Evolutionary conservation across 1,284 basidiomycete species (phyloP), one percentile per base, ranked within the genome.

Genomic region (Earliella scabrosa): DNA sequence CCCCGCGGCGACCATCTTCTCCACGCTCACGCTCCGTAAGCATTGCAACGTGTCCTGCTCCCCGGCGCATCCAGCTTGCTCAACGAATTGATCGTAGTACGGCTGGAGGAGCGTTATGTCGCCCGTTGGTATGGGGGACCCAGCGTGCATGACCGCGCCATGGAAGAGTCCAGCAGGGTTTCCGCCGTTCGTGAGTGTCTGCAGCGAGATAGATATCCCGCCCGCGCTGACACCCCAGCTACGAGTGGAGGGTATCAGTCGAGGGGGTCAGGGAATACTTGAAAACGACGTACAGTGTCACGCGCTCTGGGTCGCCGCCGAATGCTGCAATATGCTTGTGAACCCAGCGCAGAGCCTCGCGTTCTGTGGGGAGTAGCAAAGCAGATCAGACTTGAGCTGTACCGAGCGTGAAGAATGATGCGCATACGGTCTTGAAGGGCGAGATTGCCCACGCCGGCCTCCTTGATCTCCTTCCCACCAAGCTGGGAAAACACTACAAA

Each of bases 251-350:
- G n/a, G n/a, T n/a, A n/a, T n/a, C n/a, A n/a, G n/a, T n/a, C n/a
- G n/a, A n/a, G n/a, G n/a, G n/a, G n/a, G n/a, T n/a, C n/a, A n/a
- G n/a, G n/a, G n/a, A n/a, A n/a, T n/a, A n/a, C n/a, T n/a, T n/a
- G n/a, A n/a, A n/a, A n/a, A n/a, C n/a, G n/a, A n/a, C n/a, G n/a
- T 68, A 84, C 83, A 85, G 77, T 2, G 81, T 83, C 3, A 86
- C 83, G 63, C 78, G 78, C 2, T 72, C 69, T 11, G 81, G 80
- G 64, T 89, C 82, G 5, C 88, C 88, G 2, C 87, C 86, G 54
- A 90, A 90, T 0, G 71, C 70, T 11, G 69, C 58, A 41, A 90
- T 86, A 63, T 90, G 85, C 63, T 83, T 77, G 57, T 87, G 81
- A 0, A 89, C 72, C 67, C 67, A 68, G 5, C 50, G 58, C 18